Base-by-base conservation (phyloP, 1,139 yeast species). In the Pichia sp. region DNA sequence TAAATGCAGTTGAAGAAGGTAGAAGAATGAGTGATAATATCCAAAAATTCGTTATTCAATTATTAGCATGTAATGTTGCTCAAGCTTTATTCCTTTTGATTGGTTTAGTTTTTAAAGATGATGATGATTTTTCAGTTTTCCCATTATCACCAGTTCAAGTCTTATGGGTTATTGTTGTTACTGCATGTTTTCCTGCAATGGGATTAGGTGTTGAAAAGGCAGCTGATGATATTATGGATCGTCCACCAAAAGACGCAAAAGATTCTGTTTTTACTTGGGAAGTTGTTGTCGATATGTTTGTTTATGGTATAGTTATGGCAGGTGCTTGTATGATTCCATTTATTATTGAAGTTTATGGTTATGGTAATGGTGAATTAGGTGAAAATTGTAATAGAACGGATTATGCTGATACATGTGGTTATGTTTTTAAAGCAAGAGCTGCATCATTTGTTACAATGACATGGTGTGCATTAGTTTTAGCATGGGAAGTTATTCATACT, bases 401-500 rank as follows among this genome's bases (percentile, higher is more conserved):
- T 52, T 64, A 63, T 45, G 71, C 64, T 3, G 70, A 65, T 4
- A 41, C 66, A 1, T 89, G 96, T 66, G 60, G 67, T 40, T 67
- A 73, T 53, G 96, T 89, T 6, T 87, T 82, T 68, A 71, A 78
- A 57, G 90, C 92, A 3, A 78, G 97, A 61, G 79, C 96, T 2
- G 78, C 86, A 4, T 75, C 94, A 0, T 89, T 89, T 67, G 87
- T 85, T 4, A 79, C 82, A 6, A 82, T 89, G 82, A 87, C 96
- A 1, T 89, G 96, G 96, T 78, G 94, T 67, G 84, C 95, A 4
- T 74, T 89, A 51, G 65, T 89, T 28, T 70, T 87, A 47, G 96
- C 96, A 2, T 87, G 95, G 95, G 96, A 87, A 65, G 89, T 90
- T 58, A 74, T 87, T 48, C 94, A 87, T 61, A 71, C 83, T 64